Evolutionary conservation across 768 basidiomycete species (phyloP).

Genomic region (Clitopilus passeckerianus): DNA sequence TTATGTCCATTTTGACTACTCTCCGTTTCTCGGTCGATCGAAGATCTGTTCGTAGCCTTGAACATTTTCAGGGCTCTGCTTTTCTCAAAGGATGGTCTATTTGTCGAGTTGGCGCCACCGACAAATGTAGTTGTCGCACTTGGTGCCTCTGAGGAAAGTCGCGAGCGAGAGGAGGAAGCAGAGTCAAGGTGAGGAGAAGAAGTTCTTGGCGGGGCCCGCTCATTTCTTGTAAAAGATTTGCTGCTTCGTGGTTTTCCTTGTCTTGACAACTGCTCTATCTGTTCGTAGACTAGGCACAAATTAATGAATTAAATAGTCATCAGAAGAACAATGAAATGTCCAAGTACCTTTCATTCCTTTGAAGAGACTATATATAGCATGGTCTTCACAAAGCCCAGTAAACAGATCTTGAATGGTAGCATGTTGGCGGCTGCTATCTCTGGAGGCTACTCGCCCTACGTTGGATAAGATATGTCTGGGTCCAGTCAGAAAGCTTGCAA

Average conservation of each 20-base stretch:
- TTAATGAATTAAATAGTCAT: neutral
- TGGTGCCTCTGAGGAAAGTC: slow-evolving; percentile 35
- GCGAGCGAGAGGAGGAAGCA: slow-evolving; percentile 26
- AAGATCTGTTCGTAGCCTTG: slow-evolving; percentile 28
- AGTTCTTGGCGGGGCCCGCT: slow-evolving; percentile 38
- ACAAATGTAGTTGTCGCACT: slow-evolving; percentile 17
- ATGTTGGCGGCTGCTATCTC: slow-evolving; percentile 74
- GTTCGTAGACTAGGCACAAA: slow-evolving; percentile 59
- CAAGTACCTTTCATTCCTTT: slow-evolving; percentile 78
- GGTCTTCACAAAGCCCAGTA: slow-evolving; percentile 86
- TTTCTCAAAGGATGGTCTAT: slow-evolving; percentile 61
- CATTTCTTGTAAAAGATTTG: slow-evolving; percentile 61
- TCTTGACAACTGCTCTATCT: slow-evolving; percentile 68
- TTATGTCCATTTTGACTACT: slow-evolving; percentile 41
- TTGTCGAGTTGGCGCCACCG: slow-evolving; percentile 13
- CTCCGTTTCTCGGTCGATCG: slow-evolving; percentile 34
- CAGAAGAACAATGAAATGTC: slow-evolving; percentile 4
- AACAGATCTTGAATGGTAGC: slow-evolving; percentile 83
- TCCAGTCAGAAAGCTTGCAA: slow-evolving; percentile 3
- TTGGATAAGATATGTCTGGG: slow-evolving; percentile 78
- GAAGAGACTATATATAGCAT: slow-evolving; percentile 79
- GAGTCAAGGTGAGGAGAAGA: slow-evolving; percentile 42
- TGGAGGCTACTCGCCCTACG: slow-evolving; percentile 77
- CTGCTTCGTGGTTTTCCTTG: slow-evolving; percentile 54
- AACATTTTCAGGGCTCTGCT: slow-evolving; percentile 59